A percentile compares a stretch with the other conserved stretches of the same genome.
phyloP scores from a whole-genome alignment of 2,329 filamentous ascomycete species.

The Pleoardoris graminearum region DNA sequence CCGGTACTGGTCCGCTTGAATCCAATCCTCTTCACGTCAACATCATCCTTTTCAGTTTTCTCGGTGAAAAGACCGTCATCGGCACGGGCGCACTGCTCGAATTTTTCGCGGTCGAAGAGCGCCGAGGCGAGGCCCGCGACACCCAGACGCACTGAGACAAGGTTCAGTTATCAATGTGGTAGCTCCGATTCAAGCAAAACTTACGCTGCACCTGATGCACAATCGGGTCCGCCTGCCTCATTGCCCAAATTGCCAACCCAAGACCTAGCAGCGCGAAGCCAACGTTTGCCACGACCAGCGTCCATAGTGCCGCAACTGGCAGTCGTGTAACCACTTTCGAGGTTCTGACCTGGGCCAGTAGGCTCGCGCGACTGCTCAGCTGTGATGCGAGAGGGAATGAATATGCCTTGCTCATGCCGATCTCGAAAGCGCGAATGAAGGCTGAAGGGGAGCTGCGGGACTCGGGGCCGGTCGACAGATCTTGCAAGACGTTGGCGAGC shows the following conservation, averaged over 20 bases:
- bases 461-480: neutral
- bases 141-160: slow-evolving; percentile 9
- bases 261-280: slow-evolving; percentile 12
- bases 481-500: slow-evolving; percentile 6
- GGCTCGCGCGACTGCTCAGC: slow-evolving; percentile 1
- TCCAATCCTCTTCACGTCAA: slow-evolving; percentile 2
- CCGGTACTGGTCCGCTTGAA: slow-evolving; percentile 2
- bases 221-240: slow-evolving; percentile 4
- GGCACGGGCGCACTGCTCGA: neutral
- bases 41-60: neutral
- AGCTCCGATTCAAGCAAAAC: no score
- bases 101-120: slow-evolving; percentile 15
- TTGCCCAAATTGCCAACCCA: slow-evolving; percentile 10
- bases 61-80: slow-evolving; percentile 7
- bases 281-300: slow-evolving; percentile 19
- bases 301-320: slow-evolving; percentile 18
- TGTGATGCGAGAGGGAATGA: slow-evolving; percentile 13
- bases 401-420: slow-evolving; percentile 15
- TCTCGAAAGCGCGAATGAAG: slow-evolving; percentile 12
- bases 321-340: slow-evolving; percentile 18
- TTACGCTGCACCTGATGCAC: slow-evolving; percentile 16
- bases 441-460: slow-evolving; percentile 4
- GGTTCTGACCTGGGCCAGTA: slow-evolving; percentile 10
- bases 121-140: slow-evolving; percentile 15
- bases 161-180: no score